phyloP scores from a whole-genome alignment of 139 green algal genomes.

The Micractinium conductrix region DNA sequence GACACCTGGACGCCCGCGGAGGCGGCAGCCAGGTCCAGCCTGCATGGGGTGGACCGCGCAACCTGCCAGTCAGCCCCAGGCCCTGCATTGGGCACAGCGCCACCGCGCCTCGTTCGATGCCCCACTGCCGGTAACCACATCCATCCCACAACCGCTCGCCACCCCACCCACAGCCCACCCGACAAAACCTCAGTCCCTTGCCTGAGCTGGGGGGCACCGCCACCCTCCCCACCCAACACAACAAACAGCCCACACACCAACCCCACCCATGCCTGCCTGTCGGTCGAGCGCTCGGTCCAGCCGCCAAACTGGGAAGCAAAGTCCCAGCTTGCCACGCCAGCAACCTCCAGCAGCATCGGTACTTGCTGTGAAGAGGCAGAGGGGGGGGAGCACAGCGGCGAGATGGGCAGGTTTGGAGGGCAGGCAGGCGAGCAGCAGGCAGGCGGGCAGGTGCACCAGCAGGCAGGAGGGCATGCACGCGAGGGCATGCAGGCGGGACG shows the following conservation, averaged over 20 bases:
- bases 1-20: neutral
- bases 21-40: neutral
- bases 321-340: neutral
- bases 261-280: neutral
- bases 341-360: conserved; percentile 27
- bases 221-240: too few relatives aligned
- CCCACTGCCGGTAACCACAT: too few relatives aligned
- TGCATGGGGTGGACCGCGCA: neutral
- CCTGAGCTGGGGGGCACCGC: too few relatives aligned
- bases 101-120: too few relatives aligned
- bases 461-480: neutral
- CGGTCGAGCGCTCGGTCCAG: conserved; percentile 17
- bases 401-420: neutral
- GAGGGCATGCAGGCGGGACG: too few relatives aligned
- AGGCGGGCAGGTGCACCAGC: too few relatives aligned
- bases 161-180: too few relatives aligned
- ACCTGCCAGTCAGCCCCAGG: too few relatives aligned
- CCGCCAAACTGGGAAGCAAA: conserved; percentile 23
- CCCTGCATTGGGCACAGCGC: too few relatives aligned
- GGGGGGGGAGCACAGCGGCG: neutral
- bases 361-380: conserved; percentile 6
- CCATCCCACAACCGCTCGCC: too few relatives aligned
- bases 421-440: neutral
- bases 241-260: too few relatives aligned
- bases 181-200: too few relatives aligned